These are phyloP conservation scores for Xylariaceae sp. DNA, from an alignment of 2,329 filamentous ascomycete genomes.

Conservation along the genomic window DNA sequence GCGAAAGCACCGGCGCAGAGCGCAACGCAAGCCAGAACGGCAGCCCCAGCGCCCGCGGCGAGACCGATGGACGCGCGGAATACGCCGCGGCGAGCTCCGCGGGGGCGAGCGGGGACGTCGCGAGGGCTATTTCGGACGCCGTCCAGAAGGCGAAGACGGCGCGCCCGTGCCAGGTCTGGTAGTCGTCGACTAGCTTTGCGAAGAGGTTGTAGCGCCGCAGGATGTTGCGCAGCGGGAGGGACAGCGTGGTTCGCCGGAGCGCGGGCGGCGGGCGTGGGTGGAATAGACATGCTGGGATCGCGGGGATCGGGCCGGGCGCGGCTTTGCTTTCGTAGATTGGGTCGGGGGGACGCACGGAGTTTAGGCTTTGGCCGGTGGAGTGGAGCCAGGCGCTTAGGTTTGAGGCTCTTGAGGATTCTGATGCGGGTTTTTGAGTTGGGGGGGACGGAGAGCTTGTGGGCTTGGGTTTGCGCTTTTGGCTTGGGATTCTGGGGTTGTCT, in stretches of 20 bases:
- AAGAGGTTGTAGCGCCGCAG: conserved; percentile 9
- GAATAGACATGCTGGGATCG: conserved; percentile 5
- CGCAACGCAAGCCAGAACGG: conserved; percentile 8
- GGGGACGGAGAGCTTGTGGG: neutral
- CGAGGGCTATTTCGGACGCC: neutral
- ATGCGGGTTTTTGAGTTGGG: neutral
- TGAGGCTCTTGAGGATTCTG: neutral
- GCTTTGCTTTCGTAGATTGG: neutral
- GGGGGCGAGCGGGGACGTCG: neutral
- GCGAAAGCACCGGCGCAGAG: conserved; percentile 5
- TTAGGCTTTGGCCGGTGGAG: neutral
- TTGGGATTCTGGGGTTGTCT: too few relatives aligned
- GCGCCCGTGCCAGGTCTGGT: conserved; percentile 8
- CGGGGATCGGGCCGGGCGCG: neutral
- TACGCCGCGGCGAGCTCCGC: neutral
- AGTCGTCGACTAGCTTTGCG: conserved; percentile 7
- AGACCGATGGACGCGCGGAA: conserved; percentile 4
- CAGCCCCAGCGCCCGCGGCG: conserved; percentile 2
- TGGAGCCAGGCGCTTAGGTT: neutral
- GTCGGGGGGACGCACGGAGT: conserved; percentile 5
- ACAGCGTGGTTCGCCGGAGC: conserved; percentile 6
- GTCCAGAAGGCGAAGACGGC: conserved; percentile 14
- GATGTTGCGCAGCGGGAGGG: neutral
- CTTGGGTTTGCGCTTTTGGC: too few relatives aligned
- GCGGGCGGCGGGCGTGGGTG: conserved; percentile 5